Base-by-base conservation (phyloP, 768 basidiomycete genomes). In the Tylopilus felleus region DNA sequence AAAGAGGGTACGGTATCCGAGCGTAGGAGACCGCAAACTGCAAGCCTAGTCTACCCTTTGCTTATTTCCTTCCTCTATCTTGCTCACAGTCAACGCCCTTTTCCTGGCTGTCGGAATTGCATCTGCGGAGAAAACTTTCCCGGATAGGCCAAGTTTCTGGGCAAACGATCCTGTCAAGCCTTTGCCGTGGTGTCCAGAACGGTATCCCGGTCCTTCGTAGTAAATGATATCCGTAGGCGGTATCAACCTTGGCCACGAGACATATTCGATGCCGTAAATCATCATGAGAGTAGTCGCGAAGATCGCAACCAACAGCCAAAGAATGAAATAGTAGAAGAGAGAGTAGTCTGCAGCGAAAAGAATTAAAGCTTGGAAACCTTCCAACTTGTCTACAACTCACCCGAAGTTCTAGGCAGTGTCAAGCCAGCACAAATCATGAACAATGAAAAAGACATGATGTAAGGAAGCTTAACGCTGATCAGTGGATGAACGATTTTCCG, bases 251-350 rank as follows among this genome's bases (percentile, higher is more conserved):
- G 97, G 97, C 91, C 94, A 98, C 16, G 89, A 82, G 51, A 99
- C 96, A 67, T 97, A 99, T 57, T 93, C 90, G 59, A 95, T 85
- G 35, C 95, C 96, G 70, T 96, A 81, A n/a, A 81, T 70, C 63
- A 86, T 59, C 59, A 98, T 93, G 73, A 90, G 94, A 42, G 74
- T 60, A 53, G 87, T 71, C 13, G 93, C 78, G 48, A 83, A 59
- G 31, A 78, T 66, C 42, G 91, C 73, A 41, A 94, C 65, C 29
- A 77, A 61, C 62, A 90, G 76, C 89, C 94, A 94, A 39, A 97
- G 75, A 63, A 88, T 64, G 71, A 90, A 86, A 71, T 93, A 93
- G 65, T 90, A 94, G 56, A 83, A 74, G 38, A 95, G 79, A 13
- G 93, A 92, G 59, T 91, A 89, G 60, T 90, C 93, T 95, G 65